Evolutionary conservation across 1,284 basidiomycete genomes (phyloP).

Genomic region (Heliocybe sulcata): DNA sequence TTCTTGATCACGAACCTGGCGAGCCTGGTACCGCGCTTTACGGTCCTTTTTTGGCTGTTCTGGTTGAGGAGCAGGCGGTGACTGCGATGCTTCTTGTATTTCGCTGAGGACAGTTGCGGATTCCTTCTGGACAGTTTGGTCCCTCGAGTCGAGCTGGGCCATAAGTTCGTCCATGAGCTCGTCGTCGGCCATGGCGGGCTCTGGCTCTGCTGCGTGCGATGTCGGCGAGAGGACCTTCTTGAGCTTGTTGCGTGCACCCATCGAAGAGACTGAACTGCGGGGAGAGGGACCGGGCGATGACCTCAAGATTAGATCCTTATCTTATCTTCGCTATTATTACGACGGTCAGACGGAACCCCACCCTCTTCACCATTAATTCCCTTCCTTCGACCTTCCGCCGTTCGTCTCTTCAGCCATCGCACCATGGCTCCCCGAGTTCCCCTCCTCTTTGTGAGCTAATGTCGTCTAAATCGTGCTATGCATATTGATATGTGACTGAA

Average conservation of each 20-base stretch:
- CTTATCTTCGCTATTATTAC: too few species aligned
- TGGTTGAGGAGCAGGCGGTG: slow-evolving; percentile 22
- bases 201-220: slow-evolving; percentile 4
- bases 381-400: neutral
- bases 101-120: slow-evolving; percentile 43
- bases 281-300: neutral
- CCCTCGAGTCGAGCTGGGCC: slow-evolving; percentile 60
- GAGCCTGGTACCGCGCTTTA: slow-evolving; percentile 69
- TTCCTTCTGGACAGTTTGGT: slow-evolving; percentile 40
- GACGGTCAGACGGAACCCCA: too few species aligned
- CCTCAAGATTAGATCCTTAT: neutral
- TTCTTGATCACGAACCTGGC: slow-evolving; percentile 49
- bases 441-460: slow-evolving; percentile 2
- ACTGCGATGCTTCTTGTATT: slow-evolving; percentile 35
- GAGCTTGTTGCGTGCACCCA: slow-evolving; percentile 35
- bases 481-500: slow-evolving; percentile 10
- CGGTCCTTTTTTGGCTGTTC: slow-evolving; percentile 61
- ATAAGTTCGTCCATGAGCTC: slow-evolving; percentile 66
- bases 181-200: slow-evolving; percentile 32
- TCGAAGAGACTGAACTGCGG: neutral
- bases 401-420: neutral
- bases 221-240: slow-evolving; percentile 33
- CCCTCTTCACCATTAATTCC: neutral
- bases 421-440: slow-evolving; percentile 1
- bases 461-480: neutral